These are phyloP conservation scores for Colletotrichum costaricense DNA, from an alignment of 2,329 filamentous ascomycete genomes.

Conservation along the genomic window DNA sequence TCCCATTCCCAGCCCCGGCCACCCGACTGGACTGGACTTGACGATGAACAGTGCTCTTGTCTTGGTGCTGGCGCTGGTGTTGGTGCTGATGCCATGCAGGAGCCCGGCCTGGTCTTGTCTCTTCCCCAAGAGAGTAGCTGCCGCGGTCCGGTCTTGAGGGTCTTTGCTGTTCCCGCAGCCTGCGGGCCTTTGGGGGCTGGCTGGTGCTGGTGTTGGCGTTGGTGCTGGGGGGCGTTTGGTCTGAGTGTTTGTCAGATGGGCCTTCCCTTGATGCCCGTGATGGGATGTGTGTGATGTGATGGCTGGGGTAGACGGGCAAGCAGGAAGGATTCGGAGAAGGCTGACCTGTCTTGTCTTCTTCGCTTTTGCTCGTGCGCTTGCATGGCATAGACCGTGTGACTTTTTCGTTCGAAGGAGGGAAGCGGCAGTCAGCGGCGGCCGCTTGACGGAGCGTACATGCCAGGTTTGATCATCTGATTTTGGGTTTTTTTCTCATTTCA, in stretches of 20 bases:
- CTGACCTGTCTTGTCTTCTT: neutral
- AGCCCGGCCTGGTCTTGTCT: neutral
- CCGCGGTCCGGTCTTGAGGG: neutral
- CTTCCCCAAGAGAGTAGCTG: neutral
- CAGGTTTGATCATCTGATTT: neutral
- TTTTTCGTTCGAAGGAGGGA: neutral
- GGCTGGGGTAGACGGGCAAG: neutral
- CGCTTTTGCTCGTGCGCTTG: neutral
- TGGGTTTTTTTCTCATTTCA: neutral
- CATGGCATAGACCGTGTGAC: neutral
- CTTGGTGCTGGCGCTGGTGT: neutral
- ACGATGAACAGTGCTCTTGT: neutral
- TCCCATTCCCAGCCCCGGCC: no score
- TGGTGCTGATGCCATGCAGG: neutral
- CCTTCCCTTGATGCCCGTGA: neutral
- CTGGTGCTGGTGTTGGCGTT: conserved; percentile 9
- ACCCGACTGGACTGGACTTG: neutral
- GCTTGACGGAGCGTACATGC: neutral
- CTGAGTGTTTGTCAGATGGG: neutral
- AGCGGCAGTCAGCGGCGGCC: no score
- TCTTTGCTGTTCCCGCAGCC: neutral
- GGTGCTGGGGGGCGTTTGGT: neutral
- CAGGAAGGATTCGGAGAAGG: neutral
- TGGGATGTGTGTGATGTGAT: neutral
- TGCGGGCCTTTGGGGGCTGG: neutral